Evolutionary conservation across 371 early-diverging fungal species (phyloP).

Genomic region (Saksenaea oblongispora): DNA sequence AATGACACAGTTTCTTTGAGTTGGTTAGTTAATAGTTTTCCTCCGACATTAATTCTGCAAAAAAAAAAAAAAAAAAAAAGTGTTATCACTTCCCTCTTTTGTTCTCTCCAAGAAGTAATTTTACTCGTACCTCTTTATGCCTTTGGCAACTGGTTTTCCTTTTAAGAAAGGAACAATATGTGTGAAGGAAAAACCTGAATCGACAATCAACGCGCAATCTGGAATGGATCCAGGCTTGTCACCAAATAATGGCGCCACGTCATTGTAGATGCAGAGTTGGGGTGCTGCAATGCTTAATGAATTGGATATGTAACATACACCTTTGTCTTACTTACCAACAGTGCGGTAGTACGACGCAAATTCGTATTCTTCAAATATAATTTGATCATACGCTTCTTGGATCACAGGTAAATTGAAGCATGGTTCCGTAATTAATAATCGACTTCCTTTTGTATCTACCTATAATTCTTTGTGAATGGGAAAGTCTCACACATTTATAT

Average conservation of each 20-base stretch:
- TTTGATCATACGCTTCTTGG: conserved; percentile 75
- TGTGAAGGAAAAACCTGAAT: conserved; percentile 83
- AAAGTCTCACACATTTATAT: neutral
- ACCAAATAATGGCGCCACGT: conserved; percentile 50
- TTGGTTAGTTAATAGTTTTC: conserved; percentile 83
- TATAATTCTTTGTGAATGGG: conserved; percentile 13
- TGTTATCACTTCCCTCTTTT: neutral
- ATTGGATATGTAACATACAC: neutral
- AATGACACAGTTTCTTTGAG: conserved; percentile 89
- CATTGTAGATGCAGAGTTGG: conserved; percentile 51
- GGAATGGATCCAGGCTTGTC: conserved; percentile 45
- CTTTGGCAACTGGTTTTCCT: conserved; percentile 57
- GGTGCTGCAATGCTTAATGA: conserved; percentile 20
- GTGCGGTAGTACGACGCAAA: conserved; percentile 68
- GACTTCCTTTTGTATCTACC: conserved; percentile 65
- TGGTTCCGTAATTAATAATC: conserved; percentile 79
- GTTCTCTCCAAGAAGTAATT: neutral
- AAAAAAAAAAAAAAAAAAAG: neutral
- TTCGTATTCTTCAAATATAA: conserved; percentile 85
- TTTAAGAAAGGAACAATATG: conserved; percentile 75
- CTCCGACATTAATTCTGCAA: conserved; percentile 79
- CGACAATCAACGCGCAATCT: conserved; percentile 76
- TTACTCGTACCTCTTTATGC: conserved; percentile 44
- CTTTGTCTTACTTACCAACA: conserved; percentile 37
- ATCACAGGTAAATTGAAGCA: conserved; percentile 76